Evolutionary conservation across 768 basidiomycete genomes (phyloP), one percentile per base, ranked within the genome.

Genomic region (Suillus sp.): DNA sequence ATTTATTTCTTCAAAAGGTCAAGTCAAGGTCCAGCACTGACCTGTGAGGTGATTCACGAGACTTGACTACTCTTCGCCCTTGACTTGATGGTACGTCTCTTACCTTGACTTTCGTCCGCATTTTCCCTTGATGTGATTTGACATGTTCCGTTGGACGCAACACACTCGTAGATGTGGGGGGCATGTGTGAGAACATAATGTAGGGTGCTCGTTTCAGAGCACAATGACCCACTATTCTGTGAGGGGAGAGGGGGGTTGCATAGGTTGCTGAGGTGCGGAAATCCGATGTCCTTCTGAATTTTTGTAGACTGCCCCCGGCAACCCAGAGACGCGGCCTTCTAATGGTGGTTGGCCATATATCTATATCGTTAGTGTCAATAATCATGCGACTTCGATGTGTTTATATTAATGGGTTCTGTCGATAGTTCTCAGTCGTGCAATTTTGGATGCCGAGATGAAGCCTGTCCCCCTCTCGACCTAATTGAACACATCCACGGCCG

Each of bases 151-250:
- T 48, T 27, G 57, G 35, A 62, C 67, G 64, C 71, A 95, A 25
- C 13, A 90, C 92, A 0, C 82, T 99, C 20, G 85, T 83, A 16
- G 93, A 95, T 67, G 81, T 79, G 50, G 81, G 80, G 54, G 87
- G 87, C 40, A 95, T 90, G 9, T 77, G 87, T 67, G 88, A 96
- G 78, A 99, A 97, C 0, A 89, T 99, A 34, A 88, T 92, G 87
- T 96, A 30, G 95, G 93, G 6, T 93, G 94, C 71, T 94, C 91
- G 40, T 80, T 16, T 2, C 20, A 57, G 25, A 27, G 25, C 32
- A 40, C 55, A 11, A 40, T 18, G 16, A 18, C 10, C 10, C 18
- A 20, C 16, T 9, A 6, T 22, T 14, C 6, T 35, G 22, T 55
- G 30, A 13, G 20, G 22, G 54, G 7, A 55, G 32, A 7, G 32